phyloP scores from a whole-genome alignment of 2,329 filamentous ascomycete species.

The Clonostachys rhizophaga region DNA sequence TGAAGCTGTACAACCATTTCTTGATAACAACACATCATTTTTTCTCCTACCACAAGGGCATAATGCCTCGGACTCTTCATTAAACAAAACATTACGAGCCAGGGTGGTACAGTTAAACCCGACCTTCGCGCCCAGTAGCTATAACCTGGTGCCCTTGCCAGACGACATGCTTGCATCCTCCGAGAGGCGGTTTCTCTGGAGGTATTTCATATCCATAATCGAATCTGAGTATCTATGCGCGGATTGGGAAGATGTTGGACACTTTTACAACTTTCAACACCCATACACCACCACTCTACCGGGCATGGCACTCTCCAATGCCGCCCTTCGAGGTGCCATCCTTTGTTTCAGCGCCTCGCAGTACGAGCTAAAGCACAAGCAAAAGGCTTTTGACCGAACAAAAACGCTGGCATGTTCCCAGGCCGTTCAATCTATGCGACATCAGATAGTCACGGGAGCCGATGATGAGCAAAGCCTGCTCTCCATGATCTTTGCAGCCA shows the following conservation, averaged over 20 bases:
- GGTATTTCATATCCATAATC: constrained; percentile 6
- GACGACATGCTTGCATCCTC: constrained; percentile 9
- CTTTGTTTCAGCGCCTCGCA: constrained; percentile 7
- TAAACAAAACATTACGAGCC: too few relatives aligned
- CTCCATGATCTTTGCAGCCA: constrained; percentile 5
- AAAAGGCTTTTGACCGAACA: constrained; percentile 2
- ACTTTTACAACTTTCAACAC: constrained; percentile 8
- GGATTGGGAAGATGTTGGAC: constrained; percentile 7
- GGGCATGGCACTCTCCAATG: constrained; percentile 6
- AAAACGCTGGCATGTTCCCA: constrained; percentile 2
- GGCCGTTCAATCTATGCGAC: constrained; percentile 1
- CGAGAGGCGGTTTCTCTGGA: constrained; percentile 8
- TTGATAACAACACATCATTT: too few relatives aligned
- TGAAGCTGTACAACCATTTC: neutral
- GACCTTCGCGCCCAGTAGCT: neutral
- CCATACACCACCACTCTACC: constrained; percentile 7
- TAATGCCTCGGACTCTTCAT: too few relatives aligned
- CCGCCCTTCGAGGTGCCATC: constrained; percentile 4
- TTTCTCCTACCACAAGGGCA: too few relatives aligned
- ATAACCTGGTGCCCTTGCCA: constrained; percentile 10
- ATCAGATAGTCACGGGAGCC: neutral
- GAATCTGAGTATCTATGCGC: constrained; percentile 7
- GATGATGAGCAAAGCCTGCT: constrained; percentile 3
- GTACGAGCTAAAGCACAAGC: constrained; percentile 4
- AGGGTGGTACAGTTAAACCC: neutral